Conservation (phyloP, 1,139 yeast genomes). For the Taiozyma onychis region DNA sequence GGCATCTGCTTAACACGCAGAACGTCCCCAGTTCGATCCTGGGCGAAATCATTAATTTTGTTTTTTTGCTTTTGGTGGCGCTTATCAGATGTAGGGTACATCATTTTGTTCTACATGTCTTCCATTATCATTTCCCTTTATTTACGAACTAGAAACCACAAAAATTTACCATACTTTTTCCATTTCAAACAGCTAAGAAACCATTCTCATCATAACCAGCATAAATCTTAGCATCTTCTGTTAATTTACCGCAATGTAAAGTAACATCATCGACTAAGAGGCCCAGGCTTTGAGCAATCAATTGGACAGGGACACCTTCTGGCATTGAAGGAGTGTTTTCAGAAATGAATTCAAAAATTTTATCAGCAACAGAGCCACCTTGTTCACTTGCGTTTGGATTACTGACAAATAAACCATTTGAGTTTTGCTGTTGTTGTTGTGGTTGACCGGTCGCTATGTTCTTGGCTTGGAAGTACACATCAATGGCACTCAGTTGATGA, state of each 20-base stretch:
- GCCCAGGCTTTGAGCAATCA: constrained; percentile 51
- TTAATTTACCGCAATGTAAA: constrained; percentile 44
- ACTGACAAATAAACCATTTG: constrained; percentile 42
- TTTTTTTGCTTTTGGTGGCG: too few relatives aligned
- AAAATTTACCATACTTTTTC: background rate
- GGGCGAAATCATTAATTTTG: constrained; percentile 76
- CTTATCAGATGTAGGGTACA: background rate
- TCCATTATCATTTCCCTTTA: background rate
- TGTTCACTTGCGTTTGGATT: constrained; percentile 30
- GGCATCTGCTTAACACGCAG: constrained; percentile 99
- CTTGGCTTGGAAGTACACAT: constrained; percentile 39
- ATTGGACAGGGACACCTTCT: constrained; percentile 67
- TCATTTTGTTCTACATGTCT: background rate
- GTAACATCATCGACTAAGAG: constrained; percentile 45
- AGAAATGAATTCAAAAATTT: constrained; percentile 43
- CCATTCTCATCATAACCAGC: constrained; percentile 62
- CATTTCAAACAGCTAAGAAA: constrained; percentile 38
- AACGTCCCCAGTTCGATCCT: constrained; percentile 99
- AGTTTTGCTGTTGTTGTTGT: constrained; percentile 4
- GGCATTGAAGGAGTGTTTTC: constrained; percentile 52
- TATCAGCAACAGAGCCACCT: constrained; percentile 34
- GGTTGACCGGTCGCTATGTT: constrained; percentile 19
- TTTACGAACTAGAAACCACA: background rate
- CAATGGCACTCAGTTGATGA: constrained; percentile 70
- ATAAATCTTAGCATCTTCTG: constrained; percentile 62